phyloP scores from a whole-genome alignment of 805 yeast genomes.

The Nakazawaea pomicola region DNA sequence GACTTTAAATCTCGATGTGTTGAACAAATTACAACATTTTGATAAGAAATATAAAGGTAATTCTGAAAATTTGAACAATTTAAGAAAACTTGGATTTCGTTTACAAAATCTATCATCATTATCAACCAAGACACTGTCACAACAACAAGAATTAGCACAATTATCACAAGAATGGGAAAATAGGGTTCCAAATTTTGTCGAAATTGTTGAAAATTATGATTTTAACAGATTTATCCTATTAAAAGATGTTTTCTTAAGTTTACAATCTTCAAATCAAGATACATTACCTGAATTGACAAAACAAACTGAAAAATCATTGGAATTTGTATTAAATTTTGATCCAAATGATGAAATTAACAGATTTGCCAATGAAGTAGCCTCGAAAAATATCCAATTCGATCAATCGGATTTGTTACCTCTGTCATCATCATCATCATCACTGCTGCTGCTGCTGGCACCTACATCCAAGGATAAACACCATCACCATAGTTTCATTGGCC shows the following conservation, averaged over 20 bases:
- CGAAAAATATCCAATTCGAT: conserved; percentile 16
- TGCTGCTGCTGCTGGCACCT: conserved; percentile 1
- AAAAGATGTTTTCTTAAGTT: conserved; percentile 62
- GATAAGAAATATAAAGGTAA: conserved; percentile 20
- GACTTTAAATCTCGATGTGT: conserved; percentile 16
- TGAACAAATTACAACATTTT: conserved; percentile 17
- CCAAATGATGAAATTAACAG: conserved; percentile 56
- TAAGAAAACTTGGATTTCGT: conserved; percentile 5
- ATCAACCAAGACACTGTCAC: conserved; percentile 23
- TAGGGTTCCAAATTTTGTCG: conserved; percentile 73
- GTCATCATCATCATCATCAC: conserved; percentile 5
- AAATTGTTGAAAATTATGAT: conserved; percentile 71
- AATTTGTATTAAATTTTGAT: conserved; percentile 57
- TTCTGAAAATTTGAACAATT: conserved; percentile 12
- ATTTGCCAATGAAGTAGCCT: conserved; percentile 37
- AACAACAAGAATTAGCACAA: conserved; percentile 33
- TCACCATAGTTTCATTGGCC: conserved; percentile 7
- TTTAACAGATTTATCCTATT: conserved; percentile 53
- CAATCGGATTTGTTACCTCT: conserved; percentile 4
- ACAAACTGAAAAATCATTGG: conserved; percentile 59
- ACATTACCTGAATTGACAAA: conserved; percentile 37
- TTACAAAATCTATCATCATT: neutral
- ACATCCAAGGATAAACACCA: conserved; percentile 1
- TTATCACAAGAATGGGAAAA: conserved; percentile 66
- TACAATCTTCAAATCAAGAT: conserved; percentile 57